Base-by-base conservation (phyloP, 1,284 basidiomycete genomes). In the Schizophyllum commune region DNA sequence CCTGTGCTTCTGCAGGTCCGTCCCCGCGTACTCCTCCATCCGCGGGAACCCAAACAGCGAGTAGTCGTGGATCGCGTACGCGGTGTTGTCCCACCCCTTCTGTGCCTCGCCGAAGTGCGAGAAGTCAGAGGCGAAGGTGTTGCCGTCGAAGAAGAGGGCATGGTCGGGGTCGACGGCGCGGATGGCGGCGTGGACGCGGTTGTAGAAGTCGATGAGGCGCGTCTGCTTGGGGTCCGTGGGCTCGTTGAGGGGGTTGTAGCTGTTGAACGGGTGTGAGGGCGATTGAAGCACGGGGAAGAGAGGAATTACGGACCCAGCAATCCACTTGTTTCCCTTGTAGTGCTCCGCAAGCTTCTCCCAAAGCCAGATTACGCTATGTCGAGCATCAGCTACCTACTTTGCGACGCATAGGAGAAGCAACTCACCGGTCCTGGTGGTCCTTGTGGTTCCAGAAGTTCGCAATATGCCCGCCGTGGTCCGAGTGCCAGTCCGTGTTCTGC, bases 41-140 rank as follows among this genome's bases (percentile, higher is more conserved):
- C 77, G 77, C 0, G 89, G 88, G 71, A 92, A 92, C 2, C 90
- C 91, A 68, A 79, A 90, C 4, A 81, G 65, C 3, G 77, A 74
- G 69, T 90, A 91, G 72, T 91, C 91, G 68, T 92, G 90, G 64
- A 91, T 89, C 15, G 88, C 79, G 70, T 88, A 92, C 7, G 87
- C 87, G 5, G 81, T 81, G 67, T 91, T 91, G 20, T 75, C 72
- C 79, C 84, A 85, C 32, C 73, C 73, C 65, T 73, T 70, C 62
- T 75, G 73, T 0, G 74, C 72, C 60, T 84, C 78, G 20, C 78
- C 80, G 70, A 89, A 90, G 66, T 76, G 75, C 21, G 80, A 81
- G 68, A 89, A 87, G 68, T 89, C 87, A 2, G 83, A 81, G 5
- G 85, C 85, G 66, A 83, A 89, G 15, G 85, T 88, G 74, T 86